A percentile compares a stretch with the other conserved stretches of the same genome.
phyloP scores from a whole-genome alignment of 148 eudicot genomes.

The Arbutus unedo region DNA sequence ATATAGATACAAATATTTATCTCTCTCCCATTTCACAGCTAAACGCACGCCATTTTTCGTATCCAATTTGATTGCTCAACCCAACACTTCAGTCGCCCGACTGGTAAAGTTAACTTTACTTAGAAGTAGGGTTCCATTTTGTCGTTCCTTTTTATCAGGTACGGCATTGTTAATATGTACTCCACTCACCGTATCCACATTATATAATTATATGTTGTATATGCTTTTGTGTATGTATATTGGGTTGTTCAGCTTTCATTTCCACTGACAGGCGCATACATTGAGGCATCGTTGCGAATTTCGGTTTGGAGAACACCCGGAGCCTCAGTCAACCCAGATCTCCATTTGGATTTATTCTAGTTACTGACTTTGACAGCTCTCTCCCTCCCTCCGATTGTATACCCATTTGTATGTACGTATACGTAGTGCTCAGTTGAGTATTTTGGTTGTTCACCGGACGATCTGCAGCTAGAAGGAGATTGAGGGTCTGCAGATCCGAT shows the following conservation, averaged over 20 bases:
- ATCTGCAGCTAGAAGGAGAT: constrained; percentile 13
- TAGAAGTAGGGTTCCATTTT: constrained; percentile 11
- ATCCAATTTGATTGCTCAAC: constrained; percentile 5
- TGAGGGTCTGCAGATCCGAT: constrained; percentile 22
- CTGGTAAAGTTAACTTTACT: constrained; percentile 7
- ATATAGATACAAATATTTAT: no score
- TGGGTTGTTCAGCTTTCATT: not conserved
- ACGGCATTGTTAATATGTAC: constrained; percentile 11
- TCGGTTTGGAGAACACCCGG: not conserved
- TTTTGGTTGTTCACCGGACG: constrained; percentile 2
- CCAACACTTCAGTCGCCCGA: not conserved
- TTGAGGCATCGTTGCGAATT: constrained; percentile 13
- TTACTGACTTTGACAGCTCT: not conserved
- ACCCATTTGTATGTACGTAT: not conserved
- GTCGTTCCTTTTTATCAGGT: not conserved
- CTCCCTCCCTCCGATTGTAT: not conserved
- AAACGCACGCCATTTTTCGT: not conserved
- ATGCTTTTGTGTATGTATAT: not conserved
- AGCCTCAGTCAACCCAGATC: constrained; percentile 12
- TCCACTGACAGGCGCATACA: not conserved
- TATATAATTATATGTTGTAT: not conserved
- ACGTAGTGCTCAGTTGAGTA: constrained; percentile 1
- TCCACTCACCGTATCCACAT: constrained; percentile 12
- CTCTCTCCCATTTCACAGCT: not conserved
- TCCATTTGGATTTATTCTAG: not conserved